Percentiles rank a stretch among this genome's conserved stretches.
Evolutionary conservation across 2,329 filamentous ascomycete species (phyloP).

Genomic region (Hymenoscyphus fraxineus): DNA sequence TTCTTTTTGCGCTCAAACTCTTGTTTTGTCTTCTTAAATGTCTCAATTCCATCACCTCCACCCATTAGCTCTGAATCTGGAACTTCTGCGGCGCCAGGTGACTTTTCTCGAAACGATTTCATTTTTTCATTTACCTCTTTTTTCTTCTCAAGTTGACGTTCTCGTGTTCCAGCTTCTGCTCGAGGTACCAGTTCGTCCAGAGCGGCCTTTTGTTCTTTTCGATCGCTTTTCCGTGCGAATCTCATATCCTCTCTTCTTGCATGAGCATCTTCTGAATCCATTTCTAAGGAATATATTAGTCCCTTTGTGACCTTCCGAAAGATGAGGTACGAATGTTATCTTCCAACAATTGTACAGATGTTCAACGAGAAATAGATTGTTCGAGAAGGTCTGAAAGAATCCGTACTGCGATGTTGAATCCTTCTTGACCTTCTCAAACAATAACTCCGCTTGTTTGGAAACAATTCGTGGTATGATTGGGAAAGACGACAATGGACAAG

Average conservation of each 20-base stretch:
- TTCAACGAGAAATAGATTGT: no score
- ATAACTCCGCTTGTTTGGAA: no score
- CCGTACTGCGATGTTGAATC: no score
- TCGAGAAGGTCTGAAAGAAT: no score
- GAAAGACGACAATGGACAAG: no score
- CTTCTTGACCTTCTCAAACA: no score
- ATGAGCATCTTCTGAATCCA: constrained; percentile 46
- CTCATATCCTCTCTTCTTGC: constrained; percentile 50
- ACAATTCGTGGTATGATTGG: no score
- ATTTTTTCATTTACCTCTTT: constrained; percentile 68
- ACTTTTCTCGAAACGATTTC: constrained; percentile 67
- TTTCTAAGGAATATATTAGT: constrained; percentile 28
- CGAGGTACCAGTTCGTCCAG: constrained; percentile 80
- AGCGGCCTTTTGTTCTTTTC: constrained; percentile 62
- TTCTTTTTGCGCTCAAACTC: constrained; percentile 70
- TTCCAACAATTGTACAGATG: no score
- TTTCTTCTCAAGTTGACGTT: constrained; percentile 84
- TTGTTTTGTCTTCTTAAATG: constrained; percentile 65
- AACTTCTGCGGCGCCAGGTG: constrained; percentile 60
- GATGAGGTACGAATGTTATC: no score
- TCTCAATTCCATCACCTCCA: constrained; percentile 58
- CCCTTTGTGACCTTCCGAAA: not conserved
- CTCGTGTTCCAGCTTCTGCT: constrained; percentile 76
- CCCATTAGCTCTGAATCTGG: constrained; percentile 77
- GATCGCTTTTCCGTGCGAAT: constrained; percentile 60